Percentiles rank a stretch among this genome's conserved stretches.
Evolutionary conservation across 331 rosid genomes (phyloP).

Genomic region (Malus hybrid): DNA sequence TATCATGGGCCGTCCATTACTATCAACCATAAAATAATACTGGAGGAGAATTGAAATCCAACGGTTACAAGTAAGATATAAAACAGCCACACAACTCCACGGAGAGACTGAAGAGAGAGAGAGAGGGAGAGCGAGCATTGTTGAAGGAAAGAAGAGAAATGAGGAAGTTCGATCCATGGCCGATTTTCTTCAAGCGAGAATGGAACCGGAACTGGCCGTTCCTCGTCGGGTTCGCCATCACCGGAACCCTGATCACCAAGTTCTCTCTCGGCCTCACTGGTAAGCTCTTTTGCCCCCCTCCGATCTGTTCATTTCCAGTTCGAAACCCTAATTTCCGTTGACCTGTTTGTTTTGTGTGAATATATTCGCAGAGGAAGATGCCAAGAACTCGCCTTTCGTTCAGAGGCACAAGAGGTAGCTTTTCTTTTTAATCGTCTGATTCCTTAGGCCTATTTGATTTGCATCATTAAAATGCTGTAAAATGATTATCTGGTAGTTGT

Average conservation of each 20-base stretch:
- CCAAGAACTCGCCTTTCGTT: slow-evolving; percentile 64
- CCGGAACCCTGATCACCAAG: slow-evolving; percentile 65
- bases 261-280: slow-evolving; percentile 61
- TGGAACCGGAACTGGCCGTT: slow-evolving; percentile 90
- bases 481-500: not conserved
- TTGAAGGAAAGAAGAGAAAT: slow-evolving; percentile 4
- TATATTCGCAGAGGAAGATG: slow-evolving; percentile 70
- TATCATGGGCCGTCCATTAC: not conserved
- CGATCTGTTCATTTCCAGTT: not conserved
- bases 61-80: not conserved
- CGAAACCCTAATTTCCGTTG: not conserved
- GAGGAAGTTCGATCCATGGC: slow-evolving; percentile 87
- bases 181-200: slow-evolving; percentile 87
- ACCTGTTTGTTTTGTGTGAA: not conserved
- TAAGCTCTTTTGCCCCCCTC: slow-evolving; percentile 9
- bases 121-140: not conserved
- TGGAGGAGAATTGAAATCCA: not conserved
- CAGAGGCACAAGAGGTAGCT: slow-evolving; percentile 63
- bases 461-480: not conserved
- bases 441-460: not conserved
- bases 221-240: slow-evolving; percentile 74
- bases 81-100: not conserved
- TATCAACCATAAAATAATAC: not conserved
- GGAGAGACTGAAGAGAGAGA: not conserved
- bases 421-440: not conserved